These are phyloP conservation scores for Dactylellina haptotyla DNA, from an alignment of 2,329 filamentous ascomycete genomes.

Conservation along the genomic window DNA sequence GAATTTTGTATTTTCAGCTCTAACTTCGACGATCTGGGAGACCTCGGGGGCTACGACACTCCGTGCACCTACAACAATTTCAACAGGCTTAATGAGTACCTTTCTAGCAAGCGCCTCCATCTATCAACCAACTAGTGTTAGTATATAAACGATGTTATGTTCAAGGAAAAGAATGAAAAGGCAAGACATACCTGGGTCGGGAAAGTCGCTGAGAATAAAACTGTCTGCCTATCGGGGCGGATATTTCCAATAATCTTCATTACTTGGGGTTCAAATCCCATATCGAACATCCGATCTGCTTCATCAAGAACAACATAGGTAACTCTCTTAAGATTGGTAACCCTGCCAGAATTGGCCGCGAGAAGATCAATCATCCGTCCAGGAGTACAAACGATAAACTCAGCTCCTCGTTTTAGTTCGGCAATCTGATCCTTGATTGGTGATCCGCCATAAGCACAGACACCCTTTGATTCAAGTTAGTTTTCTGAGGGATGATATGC, in stretches of 20 bases:
- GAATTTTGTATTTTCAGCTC: conserved; percentile 87
- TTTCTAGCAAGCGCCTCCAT: conserved; percentile 59
- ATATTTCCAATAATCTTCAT: conserved; percentile 99
- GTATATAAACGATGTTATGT: background rate
- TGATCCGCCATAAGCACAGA: conserved; percentile 93
- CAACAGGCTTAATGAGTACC: conserved; percentile 77
- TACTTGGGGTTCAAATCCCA: conserved; percentile 99
- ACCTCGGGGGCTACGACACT: conserved; percentile 93
- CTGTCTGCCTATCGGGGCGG: conserved; percentile 96
- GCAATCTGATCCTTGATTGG: conserved; percentile 98
- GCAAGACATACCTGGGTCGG: conserved; percentile 85
- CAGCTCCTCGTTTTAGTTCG: conserved; percentile 91
- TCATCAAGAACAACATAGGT: conserved; percentile 99
- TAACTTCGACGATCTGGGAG: conserved; percentile 95
- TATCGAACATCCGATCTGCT: conserved; percentile 99
- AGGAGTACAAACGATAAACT: conserved; percentile 94
- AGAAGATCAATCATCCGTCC: conserved; percentile 98
- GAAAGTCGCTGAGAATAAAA: conserved; percentile 99
- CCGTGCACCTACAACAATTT: conserved; percentile 71
- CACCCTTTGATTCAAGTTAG: conserved; percentile 80
- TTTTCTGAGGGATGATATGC: conserved; percentile 72
- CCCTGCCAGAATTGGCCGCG: conserved; percentile 76
- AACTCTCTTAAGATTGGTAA: conserved; percentile 96
- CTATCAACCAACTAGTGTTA: conserved; percentile 51
- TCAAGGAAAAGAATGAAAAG: conserved; percentile 81